Evolutionary conservation across 371 early-diverging fungal genomes (phyloP), one percentile per base, ranked within the genome.

Genomic region (Apophysomyces elegans): DNA sequence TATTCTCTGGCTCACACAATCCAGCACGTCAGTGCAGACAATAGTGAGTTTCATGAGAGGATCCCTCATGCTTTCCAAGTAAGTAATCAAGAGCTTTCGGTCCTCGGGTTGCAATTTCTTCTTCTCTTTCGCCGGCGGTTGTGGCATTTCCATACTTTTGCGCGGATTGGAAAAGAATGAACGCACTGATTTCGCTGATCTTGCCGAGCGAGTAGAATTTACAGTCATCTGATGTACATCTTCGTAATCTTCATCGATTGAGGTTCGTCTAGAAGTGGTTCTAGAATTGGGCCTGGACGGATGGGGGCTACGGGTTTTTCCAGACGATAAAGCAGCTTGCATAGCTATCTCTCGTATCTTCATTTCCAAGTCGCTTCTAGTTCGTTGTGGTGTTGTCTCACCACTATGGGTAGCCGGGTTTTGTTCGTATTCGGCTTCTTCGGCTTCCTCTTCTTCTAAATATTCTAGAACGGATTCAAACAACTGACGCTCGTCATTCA

Each of bases 31-130:
- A 0, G 80, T 72, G 38, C 85, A 88, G 11, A 81, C 76, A 8
- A 81, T 65, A 1, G 84, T 80, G 7, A 88, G 64, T 4, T 77
- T 71, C 77, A 85, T 77, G 32, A 88, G 57, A 3, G 88, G 88
- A 37, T 83, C 84, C 6, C 80, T 74, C 13, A 88, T 70, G 54
- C 84, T 82, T 36, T 84, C 84, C 32, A 88, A 36, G 45, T 86
- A 88, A 1, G 78, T 80, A 62, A 86, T 67, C n/a, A 88, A 71
- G 9, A 88, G 58, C 32, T 86, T 81, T 0, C 84, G 76, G 62
- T 84, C 84, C 26, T 80, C 75, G 43, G 75, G 83, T 5, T 84
- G 81, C 1, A 83, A 79, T 39, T 84, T 75, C 62, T 84, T 84
- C 18, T 78, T 79, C 12, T 79, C 66, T 46, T 83, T 83, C 39